Evolutionary conservation across 306 rosid genomes (phyloP).

Genomic region (Sicyos edulis): DNA sequence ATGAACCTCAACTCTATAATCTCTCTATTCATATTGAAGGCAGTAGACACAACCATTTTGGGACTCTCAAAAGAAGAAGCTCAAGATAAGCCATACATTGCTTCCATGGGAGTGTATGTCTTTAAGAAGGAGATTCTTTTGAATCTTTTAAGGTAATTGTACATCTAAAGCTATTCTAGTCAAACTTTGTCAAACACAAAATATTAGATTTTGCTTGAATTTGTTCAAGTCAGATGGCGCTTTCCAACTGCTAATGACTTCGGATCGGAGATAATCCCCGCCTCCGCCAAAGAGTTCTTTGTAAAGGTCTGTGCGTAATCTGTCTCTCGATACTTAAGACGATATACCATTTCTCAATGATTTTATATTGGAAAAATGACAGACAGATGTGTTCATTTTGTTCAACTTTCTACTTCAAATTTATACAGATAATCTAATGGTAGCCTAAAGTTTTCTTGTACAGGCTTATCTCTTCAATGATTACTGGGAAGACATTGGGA

Average conservation of each 20-base stretch:
- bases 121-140: constrained; percentile 96
- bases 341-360: background rate
- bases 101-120: constrained; percentile 97
- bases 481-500: constrained; percentile 98
- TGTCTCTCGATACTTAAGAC: background rate
- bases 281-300: constrained; percentile 82
- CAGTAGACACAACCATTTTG: constrained; percentile 84
- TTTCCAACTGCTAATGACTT: constrained; percentile 98
- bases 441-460: constrained; percentile 7
- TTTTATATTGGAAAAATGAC: background rate
- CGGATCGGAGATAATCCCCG: constrained; percentile 94
- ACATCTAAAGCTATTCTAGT: constrained; percentile 11
- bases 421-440: background rate
- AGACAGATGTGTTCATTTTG: background rate
- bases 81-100: constrained; percentile 78
- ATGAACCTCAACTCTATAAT: constrained; percentile 27
- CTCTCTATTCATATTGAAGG: constrained; percentile 31
- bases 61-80: constrained; percentile 83
- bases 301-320: constrained; percentile 45
- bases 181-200: constrained; percentile 17
- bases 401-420: background rate
- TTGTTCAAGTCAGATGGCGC: constrained; percentile 68
- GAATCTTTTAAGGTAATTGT: constrained; percentile 67
- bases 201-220: constrained; percentile 23
- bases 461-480: constrained; percentile 97